Base-by-base conservation (phyloP, 495 filamentous ascomycete species). In the Xylaria scruposa region DNA sequence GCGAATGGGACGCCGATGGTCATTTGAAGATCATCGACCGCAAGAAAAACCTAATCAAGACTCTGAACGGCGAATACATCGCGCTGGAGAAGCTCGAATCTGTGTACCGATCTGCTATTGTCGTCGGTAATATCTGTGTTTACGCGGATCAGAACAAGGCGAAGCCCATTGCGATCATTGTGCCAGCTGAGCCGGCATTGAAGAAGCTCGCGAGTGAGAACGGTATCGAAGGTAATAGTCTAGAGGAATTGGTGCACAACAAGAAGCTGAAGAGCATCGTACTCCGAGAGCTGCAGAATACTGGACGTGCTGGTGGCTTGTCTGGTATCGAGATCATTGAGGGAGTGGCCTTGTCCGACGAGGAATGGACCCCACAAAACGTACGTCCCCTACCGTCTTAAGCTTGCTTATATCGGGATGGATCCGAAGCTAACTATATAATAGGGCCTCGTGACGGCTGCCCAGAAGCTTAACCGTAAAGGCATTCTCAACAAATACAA, bases 21-120 rank as follows among this genome's bases (percentile, higher is more conserved):
- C 91, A 97, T 78, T 83, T 98, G 63, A 89, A 87, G 76, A 92
- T 98, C 81, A 97, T 98, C 76, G 94, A 98, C 82, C 93, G 94
- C 77, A 98, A 97, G 92, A 98, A 98, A 91, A 98, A 98, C 81
- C 82, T 98, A 72, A 92, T 97, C 80, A 98, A 98, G 90, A 99
- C 94, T 3, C 86, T 92, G 68, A 94, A 95, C 78, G 96, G 96
- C 77, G 96, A 99, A 85, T 99, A 99, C 82, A 97, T 99, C 79
- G 96, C 96, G 42, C 88, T 99, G 24, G 96, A 99, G 90, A 99
- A 99, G 88, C 93, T 99, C 65, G 96, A 99, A 84, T 95, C 94
- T 4, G 86, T 97, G 72, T 99, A 99, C 84, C 93, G 96, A 68
- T 90, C 94, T 42, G 88, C 90, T 6, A 87, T 91, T 8, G 88